Conservation (phyloP, 768 basidiomycete species). For the Xerocomellus amylosporus region DNA sequence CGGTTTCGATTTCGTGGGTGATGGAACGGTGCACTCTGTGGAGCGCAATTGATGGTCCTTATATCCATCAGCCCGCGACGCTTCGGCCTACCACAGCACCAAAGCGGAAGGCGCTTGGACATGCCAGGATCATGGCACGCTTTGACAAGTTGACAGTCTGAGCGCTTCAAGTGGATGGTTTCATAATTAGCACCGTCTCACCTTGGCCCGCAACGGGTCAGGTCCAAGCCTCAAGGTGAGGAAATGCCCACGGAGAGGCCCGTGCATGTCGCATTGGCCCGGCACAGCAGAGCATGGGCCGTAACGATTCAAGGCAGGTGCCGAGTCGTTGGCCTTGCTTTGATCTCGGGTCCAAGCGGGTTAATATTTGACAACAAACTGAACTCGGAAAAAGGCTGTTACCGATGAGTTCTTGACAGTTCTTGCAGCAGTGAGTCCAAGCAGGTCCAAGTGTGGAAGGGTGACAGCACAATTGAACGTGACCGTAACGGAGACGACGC, state of each 20-base stretch:
- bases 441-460: neutral
- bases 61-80: conserved; percentile 7
- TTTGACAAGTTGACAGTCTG: too few relatives aligned
- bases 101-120: conserved; percentile 21
- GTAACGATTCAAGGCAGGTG: conserved; percentile 3
- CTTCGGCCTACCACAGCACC: conserved; percentile 6
- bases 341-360: conserved; percentile 13
- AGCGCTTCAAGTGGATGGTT: conserved; percentile 7
- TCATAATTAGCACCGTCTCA: conserved; percentile 10
- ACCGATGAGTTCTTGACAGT: neutral
- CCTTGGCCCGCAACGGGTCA: conserved; percentile 3
- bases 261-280: neutral
- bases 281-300: neutral
- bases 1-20: neutral
- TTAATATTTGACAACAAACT: neutral
- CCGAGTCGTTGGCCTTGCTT: conserved; percentile 20
- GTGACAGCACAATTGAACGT: neutral
- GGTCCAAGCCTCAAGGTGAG: neutral
- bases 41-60: neutral
- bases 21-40: conserved; percentile 4
- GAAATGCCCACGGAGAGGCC: neutral
- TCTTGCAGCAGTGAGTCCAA: conserved; percentile 1
- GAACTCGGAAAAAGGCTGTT: neutral
- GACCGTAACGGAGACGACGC: too few relatives aligned
- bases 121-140: conserved; percentile 1